Base-by-base conservation (phyloP, 176 grass and related monocot genomes). In the Carex pumila region DNA sequence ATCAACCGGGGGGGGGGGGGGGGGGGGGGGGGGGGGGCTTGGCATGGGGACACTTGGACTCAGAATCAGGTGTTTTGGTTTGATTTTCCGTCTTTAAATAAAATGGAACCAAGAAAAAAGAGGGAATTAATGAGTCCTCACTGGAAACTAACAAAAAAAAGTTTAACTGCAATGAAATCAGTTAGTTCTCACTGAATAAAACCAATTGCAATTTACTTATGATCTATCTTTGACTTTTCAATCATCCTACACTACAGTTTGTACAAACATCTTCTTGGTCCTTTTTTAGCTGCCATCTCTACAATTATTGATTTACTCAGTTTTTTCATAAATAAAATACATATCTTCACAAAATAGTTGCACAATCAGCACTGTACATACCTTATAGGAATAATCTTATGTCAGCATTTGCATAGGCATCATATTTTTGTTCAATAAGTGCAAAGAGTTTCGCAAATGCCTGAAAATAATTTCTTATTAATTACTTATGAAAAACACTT, bases 331-430 rank as follows among this genome's bases (percentile, higher is more conserved):
- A 34, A 68, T 53, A 72, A 15, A 62, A 77, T 62, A 50, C 7
- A 57, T 3, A 62, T n/a, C 39, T 50, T 52, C 53, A 65, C 60
- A 78, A 68, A 55, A 30, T 1, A 43, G 8, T 29, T 61, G 78
- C 29, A 43, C 65, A 68, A 67, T 67, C 47, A 30, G 6, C 31
- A 68, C 30, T 58, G 56, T n/a, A 74, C 77, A 72, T 92, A 98
- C 96, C 88, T 98, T 95, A 87, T 1, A 95, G 88, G 71, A 88
- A 95, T 78, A 95, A 89, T 76, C 96, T 93, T 13, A 88, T 86
- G 84, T 98, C 96, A 1, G 93, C 96, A 84, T 93, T 98, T 79
- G 91, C 91, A 87, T 98, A 98, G 49, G 89, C 91, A 80, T 92
- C 88, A 1, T 91, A 91, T 82, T 91, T 93, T 85, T 95, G 89